Conservation (phyloP, 2,329 filamentous ascomycete species). For the Exophiala sideris region DNA sequence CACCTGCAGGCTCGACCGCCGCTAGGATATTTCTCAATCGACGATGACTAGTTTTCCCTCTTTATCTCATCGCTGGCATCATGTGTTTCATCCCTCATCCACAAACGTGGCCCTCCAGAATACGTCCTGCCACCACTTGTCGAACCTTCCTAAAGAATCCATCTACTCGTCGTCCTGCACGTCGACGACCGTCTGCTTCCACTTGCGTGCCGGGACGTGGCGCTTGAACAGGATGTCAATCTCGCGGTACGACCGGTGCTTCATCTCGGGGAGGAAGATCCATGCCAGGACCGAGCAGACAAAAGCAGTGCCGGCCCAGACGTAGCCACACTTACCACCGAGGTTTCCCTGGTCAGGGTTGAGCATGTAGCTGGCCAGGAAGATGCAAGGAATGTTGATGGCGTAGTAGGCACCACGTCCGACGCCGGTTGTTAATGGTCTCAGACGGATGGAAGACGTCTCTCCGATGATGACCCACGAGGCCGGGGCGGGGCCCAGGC, state of each 20-base stretch:
- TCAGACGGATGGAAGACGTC: slow-evolving; percentile 62
- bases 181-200: slow-evolving; percentile 50
- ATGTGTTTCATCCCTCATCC: background rate
- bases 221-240: slow-evolving; percentile 60
- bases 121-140: background rate
- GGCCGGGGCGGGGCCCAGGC: slow-evolving; percentile 59
- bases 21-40: background rate
- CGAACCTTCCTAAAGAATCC: slow-evolving; percentile 13
- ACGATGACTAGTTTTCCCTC: background rate
- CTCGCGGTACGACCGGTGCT: slow-evolving; percentile 57
- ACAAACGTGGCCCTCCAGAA: background rate
- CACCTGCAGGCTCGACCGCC: background rate
- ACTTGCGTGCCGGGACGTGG: slow-evolving; percentile 51
- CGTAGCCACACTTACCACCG: slow-evolving; percentile 57
- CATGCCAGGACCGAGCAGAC: slow-evolving; percentile 52
- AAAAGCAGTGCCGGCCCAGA: slow-evolving; percentile 58
- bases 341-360: slow-evolving; percentile 44
- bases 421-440: slow-evolving; percentile 63
- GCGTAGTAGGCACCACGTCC: slow-evolving; percentile 64
- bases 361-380: slow-evolving; percentile 46
- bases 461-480: slow-evolving; percentile 67
- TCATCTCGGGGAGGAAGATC: slow-evolving; percentile 56
- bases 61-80: background rate
- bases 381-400: slow-evolving; percentile 64
- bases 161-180: slow-evolving; percentile 61